phyloP scores from a whole-genome alignment of 2,329 filamentous ascomycete genomes.

The Paecilomyces variotii region DNA sequence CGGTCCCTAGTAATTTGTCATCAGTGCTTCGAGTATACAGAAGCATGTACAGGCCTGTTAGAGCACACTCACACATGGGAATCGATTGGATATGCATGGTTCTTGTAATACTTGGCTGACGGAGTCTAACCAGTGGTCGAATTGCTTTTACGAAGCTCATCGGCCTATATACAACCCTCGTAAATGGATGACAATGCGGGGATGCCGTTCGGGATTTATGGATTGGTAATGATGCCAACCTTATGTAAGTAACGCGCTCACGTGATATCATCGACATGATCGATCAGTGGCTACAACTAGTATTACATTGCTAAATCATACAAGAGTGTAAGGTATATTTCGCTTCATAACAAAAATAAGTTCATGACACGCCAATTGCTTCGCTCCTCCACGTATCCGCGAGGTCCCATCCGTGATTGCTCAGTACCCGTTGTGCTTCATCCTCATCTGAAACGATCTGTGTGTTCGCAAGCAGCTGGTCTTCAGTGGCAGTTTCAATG shows the following conservation, averaged over 20 bases:
- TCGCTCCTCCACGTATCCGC: constrained; percentile 23
- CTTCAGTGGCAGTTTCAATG: not conserved
- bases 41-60: not conserved
- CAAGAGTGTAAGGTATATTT: not conserved
- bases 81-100: constrained; percentile 46
- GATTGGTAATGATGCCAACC: not conserved
- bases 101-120: constrained; percentile 13
- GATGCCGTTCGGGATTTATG: not conserved
- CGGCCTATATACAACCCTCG: not conserved
- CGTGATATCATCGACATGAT: constrained; percentile 1
- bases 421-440: constrained; percentile 12
- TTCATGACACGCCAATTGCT: constrained; percentile 24
- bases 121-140: constrained; percentile 11
- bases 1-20: constrained; percentile 19
- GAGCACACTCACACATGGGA: constrained; percentile 42
- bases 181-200: constrained; percentile 1
- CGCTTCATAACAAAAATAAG: not conserved
- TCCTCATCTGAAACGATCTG: not conserved
- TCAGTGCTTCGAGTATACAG: not conserved
- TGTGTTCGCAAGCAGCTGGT: not conserved
- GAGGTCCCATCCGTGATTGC: constrained; percentile 21
- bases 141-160: constrained; percentile 23
- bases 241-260: constrained; percentile 6
- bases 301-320: not conserved
- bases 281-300: not conserved